Evolutionary conservation across 768 basidiomycete species (phyloP).

Genomic region (Coprinopsis cinerea): DNA sequence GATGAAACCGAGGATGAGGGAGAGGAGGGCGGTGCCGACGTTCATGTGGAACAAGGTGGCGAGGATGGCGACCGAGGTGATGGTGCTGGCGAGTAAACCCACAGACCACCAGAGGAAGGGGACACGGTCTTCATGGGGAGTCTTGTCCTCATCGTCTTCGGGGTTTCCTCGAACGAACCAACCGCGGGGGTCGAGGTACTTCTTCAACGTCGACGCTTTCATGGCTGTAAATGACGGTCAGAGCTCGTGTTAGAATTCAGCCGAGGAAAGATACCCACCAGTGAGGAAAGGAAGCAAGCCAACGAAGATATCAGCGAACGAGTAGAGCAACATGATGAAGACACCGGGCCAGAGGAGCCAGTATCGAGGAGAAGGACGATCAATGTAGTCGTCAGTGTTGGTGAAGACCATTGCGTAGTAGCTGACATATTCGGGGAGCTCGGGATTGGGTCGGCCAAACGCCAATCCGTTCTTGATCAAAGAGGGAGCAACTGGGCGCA

Average conservation of each 20-base stretch:
- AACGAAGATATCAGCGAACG: conserved; percentile 47
- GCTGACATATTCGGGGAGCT: conserved; percentile 36
- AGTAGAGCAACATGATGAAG: conserved; percentile 55
- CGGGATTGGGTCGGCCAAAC: conserved; percentile 33
- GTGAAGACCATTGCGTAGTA: conserved; percentile 41
- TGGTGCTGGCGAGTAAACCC: conserved; percentile 41
- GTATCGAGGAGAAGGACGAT: conserved; percentile 47
- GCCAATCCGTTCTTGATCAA: conserved; percentile 49
- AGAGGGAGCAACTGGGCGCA: conserved; percentile 39
- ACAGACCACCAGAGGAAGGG: conserved; percentile 49
- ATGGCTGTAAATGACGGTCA: background rate
- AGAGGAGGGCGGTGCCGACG: conserved; percentile 51
- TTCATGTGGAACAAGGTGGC: conserved; percentile 50
- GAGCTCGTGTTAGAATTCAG: background rate
- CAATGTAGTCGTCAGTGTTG: conserved; percentile 35
- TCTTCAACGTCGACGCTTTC: conserved; percentile 14
- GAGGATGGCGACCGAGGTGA: conserved; percentile 49
- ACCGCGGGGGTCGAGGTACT: conserved; percentile 21
- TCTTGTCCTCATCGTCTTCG: conserved; percentile 45
- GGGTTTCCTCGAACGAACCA: conserved; percentile 24
- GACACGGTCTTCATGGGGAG: conserved; percentile 49
- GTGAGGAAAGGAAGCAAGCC: conserved; percentile 30
- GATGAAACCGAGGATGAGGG: conserved; percentile 54
- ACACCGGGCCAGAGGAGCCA: conserved; percentile 64
- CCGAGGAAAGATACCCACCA: conserved; percentile 17